Conservation (phyloP, 805 yeast genomes). For the Suhomyces xylopsoci region DNA sequence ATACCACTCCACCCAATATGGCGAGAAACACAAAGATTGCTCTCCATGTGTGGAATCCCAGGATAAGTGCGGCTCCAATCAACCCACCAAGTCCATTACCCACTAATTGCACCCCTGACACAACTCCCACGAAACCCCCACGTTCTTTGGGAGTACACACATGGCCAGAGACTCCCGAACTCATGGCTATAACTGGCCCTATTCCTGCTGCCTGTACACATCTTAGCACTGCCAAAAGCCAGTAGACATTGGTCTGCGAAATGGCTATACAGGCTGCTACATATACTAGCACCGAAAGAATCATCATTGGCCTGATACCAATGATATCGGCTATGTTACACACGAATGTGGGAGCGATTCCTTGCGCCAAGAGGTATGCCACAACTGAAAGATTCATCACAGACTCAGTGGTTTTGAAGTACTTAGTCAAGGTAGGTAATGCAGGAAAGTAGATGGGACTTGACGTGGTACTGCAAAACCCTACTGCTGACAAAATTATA, state of each 20-base stretch:
- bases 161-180: constrained; percentile 74
- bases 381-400: constrained; percentile 73
- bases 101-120: constrained; percentile 59
- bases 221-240: constrained; percentile 61
- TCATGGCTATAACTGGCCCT: constrained; percentile 71
- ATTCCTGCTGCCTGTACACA: constrained; percentile 78
- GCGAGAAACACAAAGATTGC: constrained; percentile 76
- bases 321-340: constrained; percentile 64
- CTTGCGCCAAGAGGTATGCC: constrained; percentile 73
- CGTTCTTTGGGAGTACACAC: constrained; percentile 62
- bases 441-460: constrained; percentile 84
- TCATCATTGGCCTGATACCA: constrained; percentile 71
- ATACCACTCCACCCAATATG: constrained; percentile 53
- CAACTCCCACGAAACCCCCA: constrained; percentile 68
- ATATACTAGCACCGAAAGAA: constrained; percentile 53
- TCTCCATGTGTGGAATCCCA: constrained; percentile 53
- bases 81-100: constrained; percentile 82
- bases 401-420: constrained; percentile 56
- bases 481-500: constrained; percentile 43
- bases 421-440: constrained; percentile 50
- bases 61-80: constrained; percentile 48
- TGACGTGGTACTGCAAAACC: constrained; percentile 67
- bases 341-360: constrained; percentile 66
- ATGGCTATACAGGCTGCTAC: constrained; percentile 64
- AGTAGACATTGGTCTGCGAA: constrained; percentile 55